phyloP scores from a whole-genome alignment of 495 filamentous ascomycete genomes.

The Delitschia confertaspora region DNA sequence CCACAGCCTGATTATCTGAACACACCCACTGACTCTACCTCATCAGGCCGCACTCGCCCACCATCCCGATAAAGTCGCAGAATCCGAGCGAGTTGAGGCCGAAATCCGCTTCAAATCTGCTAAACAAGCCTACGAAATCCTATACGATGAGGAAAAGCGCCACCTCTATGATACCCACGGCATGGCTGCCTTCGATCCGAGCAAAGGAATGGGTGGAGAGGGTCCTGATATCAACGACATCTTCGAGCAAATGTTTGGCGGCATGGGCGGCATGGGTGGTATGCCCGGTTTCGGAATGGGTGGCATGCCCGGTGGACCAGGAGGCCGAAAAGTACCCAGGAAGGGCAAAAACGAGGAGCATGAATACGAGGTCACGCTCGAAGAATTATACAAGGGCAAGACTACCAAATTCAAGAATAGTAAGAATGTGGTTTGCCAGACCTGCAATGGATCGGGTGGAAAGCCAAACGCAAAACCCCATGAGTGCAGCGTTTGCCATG shows the following conservation, averaged over 20 bases:
- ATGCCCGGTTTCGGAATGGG: slow-evolving; percentile 50
- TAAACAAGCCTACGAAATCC: slow-evolving; percentile 92
- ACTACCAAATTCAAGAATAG: slow-evolving; percentile 90
- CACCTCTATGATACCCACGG: slow-evolving; percentile 86
- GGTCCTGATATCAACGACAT: slow-evolving; percentile 88
- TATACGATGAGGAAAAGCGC: slow-evolving; percentile 90
- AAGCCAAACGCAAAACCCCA: slow-evolving; percentile 86
- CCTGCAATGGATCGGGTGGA: slow-evolving; percentile 82
- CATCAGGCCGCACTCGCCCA: slow-evolving; percentile 76
- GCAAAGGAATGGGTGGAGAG: slow-evolving; percentile 55
- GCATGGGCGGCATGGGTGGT: slow-evolving; percentile 40
- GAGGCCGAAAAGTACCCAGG: slow-evolving; percentile 49
- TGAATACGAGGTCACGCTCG: slow-evolving; percentile 77
- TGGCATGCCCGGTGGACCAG: slow-evolving; percentile 46
- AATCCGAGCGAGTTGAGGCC: slow-evolving; percentile 70
- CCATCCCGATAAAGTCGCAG: slow-evolving; percentile 93
- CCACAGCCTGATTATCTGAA: background rate
- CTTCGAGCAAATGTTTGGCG: slow-evolving; percentile 86
- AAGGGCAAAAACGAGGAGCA: slow-evolving; percentile 80
- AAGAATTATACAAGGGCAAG: slow-evolving; percentile 97
- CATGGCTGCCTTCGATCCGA: slow-evolving; percentile 82
- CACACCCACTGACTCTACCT: background rate
- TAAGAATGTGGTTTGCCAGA: slow-evolving; percentile 80
- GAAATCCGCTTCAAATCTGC: slow-evolving; percentile 86
- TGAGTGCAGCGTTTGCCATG: slow-evolving; percentile 73